A percentile compares a stretch with the other conserved stretches of the same genome.
Conservation (phyloP, 2,329 filamentous ascomycete genomes). For the Xylaria sp. region DNA sequence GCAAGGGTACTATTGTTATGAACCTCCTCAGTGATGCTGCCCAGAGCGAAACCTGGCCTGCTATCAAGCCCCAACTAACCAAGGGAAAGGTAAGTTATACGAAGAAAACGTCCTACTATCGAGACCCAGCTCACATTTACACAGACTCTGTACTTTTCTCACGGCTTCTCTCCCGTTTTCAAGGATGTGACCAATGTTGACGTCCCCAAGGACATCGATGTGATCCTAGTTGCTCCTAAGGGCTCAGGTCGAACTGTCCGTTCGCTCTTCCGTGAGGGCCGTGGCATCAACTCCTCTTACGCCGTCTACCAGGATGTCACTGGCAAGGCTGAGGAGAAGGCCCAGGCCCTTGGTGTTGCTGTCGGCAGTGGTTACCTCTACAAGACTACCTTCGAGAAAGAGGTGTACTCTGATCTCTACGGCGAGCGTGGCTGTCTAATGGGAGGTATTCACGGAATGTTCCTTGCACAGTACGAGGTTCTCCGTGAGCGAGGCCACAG, state of each 20-base stretch:
- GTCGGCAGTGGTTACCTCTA: slow-evolving; percentile 99
- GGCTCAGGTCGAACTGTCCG: slow-evolving; percentile 98
- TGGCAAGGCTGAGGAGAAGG: slow-evolving; percentile 98
- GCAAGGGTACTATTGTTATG: slow-evolving; percentile 95
- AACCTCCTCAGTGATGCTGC: slow-evolving; percentile 98
- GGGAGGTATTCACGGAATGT: slow-evolving; percentile 99
- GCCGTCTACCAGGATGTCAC: slow-evolving; percentile 99
- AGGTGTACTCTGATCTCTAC: slow-evolving; percentile 99
- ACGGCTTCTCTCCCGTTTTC: slow-evolving; percentile 99
- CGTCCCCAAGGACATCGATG: slow-evolving; percentile 92
- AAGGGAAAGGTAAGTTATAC: slow-evolving; percentile 86
- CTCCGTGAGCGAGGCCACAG: slow-evolving; percentile 98
- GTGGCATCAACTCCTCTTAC: slow-evolving; percentile 99
- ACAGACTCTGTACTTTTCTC: slow-evolving; percentile 99
- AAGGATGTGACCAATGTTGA: slow-evolving; percentile 99
- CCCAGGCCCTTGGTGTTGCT: slow-evolving; percentile 93
- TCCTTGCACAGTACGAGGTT: slow-evolving; percentile 99
- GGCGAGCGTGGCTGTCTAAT: slow-evolving; percentile 99
- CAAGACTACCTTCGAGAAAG: slow-evolving; percentile 99
- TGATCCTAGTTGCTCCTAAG: slow-evolving; percentile 99
- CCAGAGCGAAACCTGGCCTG: slow-evolving; percentile 98
- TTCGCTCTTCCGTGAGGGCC: slow-evolving; percentile 98
- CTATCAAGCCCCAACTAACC: slow-evolving; percentile 96
- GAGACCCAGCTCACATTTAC: slow-evolving; percentile 17
- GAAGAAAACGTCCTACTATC: slow-evolving; percentile 39